Evolutionary conservation across 1,284 basidiomycete species (phyloP), one percentile per base, ranked within the genome.

Genomic region (Puccinia novopanici): DNA sequence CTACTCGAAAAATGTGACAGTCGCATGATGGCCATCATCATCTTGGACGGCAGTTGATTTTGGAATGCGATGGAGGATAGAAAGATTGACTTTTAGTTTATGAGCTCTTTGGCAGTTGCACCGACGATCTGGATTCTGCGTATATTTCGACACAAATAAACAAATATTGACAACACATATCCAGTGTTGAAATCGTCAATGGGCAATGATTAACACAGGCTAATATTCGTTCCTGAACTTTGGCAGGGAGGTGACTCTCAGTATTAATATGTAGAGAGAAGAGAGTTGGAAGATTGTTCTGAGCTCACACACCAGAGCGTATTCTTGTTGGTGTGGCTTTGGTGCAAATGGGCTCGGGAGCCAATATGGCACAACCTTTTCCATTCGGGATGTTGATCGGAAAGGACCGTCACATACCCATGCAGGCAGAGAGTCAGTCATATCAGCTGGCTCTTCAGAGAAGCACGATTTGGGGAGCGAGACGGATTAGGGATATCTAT

Each of bases 21-120:
- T 65, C 61, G 61, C 40, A 42, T 65, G 37, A 65, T 65, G 61
- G 42, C n/a, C 27, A 65, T 65, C 15, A 65, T 65, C 61, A n/a
- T n/a, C n/a, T n/a, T n/a, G n/a, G n/a, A n/a, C n/a, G 37, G 61
- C 61, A 65, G 37, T 42, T 42, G 37, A 40, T 42, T 17, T 42
- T 17, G 6, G n/a, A 40, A 22, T n/a, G 40, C 61, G 61, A 42
- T 65, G 17, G 22, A 42, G 22, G 61, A 42, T 34, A 65, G 34
- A 37, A 40, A 65, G 34, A 42, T 42, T 42, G 8, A 0, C 37
- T 65, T 59, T 2, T 61, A 10, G 15, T 61, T 65, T 65, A 30
- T 27, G 30, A n/a, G n/a, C n/a, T n/a, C n/a, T n/a, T n/a, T n/a
- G n/a, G n/a, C n/a, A n/a, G n/a, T n/a, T n/a, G n/a, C n/a, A n/a